Evolutionary conservation across 495 filamentous ascomycete genomes (phyloP).

Genomic region (Penicillium robsamsonii): DNA sequence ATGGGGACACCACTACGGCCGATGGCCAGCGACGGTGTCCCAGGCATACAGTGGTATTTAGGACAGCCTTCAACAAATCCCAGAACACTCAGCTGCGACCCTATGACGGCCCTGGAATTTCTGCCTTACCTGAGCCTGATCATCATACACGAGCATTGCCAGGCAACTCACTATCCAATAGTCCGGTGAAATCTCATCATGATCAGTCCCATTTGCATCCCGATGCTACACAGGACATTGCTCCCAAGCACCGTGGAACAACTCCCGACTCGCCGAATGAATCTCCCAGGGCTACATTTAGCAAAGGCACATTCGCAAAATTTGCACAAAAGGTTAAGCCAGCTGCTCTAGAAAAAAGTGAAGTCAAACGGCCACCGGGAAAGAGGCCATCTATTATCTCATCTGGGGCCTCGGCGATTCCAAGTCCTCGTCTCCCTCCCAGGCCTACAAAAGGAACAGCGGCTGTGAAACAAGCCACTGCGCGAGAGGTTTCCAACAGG

Average conservation of each 20-base stretch:
- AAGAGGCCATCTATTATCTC: constrained; percentile 25
- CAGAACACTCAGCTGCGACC: constrained; percentile 41
- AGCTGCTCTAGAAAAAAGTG: constrained; percentile 25
- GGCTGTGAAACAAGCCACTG: constrained; percentile 24
- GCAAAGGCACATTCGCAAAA: constrained; percentile 33
- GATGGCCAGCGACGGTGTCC: constrained; percentile 25
- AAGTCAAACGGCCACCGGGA: constrained; percentile 22
- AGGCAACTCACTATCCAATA: background rate
- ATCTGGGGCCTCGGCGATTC: constrained; percentile 4
- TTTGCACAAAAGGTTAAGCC: constrained; percentile 40
- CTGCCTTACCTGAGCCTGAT: constrained; percentile 2
- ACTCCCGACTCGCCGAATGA: constrained; percentile 8
- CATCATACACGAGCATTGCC: constrained; percentile 3
- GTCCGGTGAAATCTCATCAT: background rate
- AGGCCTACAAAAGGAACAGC: constrained; percentile 23
- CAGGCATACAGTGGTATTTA: constrained; percentile 45
- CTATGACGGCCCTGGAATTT: constrained; percentile 7
- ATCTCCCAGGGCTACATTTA: constrained; percentile 20
- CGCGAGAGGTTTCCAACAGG: constrained; percentile 16
- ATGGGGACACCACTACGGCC: constrained; percentile 17
- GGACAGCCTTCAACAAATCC: constrained; percentile 45
- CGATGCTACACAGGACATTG: constrained; percentile 1
- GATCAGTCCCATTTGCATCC: constrained; percentile 4
- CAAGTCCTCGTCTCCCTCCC: constrained; percentile 13
- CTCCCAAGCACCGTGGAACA: background rate